phyloP scores from a whole-genome alignment of 2,329 filamentous ascomycete genomes.

The Calycina marina region DNA sequence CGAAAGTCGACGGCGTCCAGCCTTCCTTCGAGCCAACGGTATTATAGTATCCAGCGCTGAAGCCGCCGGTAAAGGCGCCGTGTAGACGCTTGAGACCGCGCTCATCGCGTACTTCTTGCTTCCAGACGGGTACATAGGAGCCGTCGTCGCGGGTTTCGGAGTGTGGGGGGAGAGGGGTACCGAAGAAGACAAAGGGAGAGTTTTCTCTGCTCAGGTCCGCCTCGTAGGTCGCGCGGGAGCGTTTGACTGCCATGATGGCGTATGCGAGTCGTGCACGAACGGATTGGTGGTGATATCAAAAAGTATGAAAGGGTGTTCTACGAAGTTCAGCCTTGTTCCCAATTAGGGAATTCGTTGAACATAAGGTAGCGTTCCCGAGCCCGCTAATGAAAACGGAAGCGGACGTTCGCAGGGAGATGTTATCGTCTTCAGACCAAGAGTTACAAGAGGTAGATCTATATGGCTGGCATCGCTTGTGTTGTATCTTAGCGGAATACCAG shows the following conservation, averaged over 20 bases:
- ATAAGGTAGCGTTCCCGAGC: too few relatives aligned
- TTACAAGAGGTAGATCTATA: too few relatives aligned
- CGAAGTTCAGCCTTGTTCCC: slow-evolving; percentile 1
- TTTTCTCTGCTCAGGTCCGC: slow-evolving; percentile 51
- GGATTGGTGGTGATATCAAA: slow-evolving; percentile 1
- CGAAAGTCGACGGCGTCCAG: slow-evolving; percentile 85
- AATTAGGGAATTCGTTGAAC: too few relatives aligned
- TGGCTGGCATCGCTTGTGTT: too few relatives aligned
- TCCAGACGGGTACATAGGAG: slow-evolving; percentile 89
- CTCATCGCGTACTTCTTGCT: slow-evolving; percentile 93
- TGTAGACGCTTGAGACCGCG: slow-evolving; percentile 80
- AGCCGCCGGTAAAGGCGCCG: slow-evolving; percentile 92
- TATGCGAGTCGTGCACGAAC: too few relatives aligned
- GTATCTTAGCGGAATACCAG: too few relatives aligned
- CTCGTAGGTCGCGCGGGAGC: slow-evolving; percentile 66
- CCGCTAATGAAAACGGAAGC: too few relatives aligned
- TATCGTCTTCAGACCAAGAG: too few relatives aligned
- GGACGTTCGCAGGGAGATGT: too few relatives aligned
- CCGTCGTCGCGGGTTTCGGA: slow-evolving; percentile 72
- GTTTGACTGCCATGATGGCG: slow-evolving; percentile 57
- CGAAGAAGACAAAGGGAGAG: slow-evolving; percentile 65
- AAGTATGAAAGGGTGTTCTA: slow-evolving; percentile 1
- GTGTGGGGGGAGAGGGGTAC: slow-evolving; percentile 67
- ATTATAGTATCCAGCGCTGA: slow-evolving; percentile 96
- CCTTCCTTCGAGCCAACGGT: slow-evolving; percentile 97